Evolutionary conservation across 2,329 filamentous ascomycete species (phyloP), one percentile per base, ranked within the genome.

Genomic region (Penicillium fuscoglaucum): DNA sequence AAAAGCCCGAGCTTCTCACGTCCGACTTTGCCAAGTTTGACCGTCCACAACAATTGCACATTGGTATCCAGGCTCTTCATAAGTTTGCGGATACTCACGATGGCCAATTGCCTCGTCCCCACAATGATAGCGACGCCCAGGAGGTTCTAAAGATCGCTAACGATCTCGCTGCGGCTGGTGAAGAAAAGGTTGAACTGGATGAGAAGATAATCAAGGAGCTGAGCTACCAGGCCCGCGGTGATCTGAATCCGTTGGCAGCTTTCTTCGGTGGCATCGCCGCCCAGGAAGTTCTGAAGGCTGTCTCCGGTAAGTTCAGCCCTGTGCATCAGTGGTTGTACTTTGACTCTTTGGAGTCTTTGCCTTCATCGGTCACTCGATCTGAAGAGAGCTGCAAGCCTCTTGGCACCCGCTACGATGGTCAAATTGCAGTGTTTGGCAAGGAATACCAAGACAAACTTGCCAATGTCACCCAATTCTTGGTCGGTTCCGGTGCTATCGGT

Each of bases 1-100:
- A 91, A 76, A 90, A 91, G 58, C 95, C 95, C 2, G 93, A 97
- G 69, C 87, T 96, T 63, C 79, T 98, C 70, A 86, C 96, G 60
- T 96, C 95, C 24, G 95, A 99, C 74, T 99, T 93, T 72, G 95
- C 95, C 77, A 99, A 99, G 77, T 98, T 97, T 66, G 95, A 98
- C 75, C 89, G 95, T 46, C 95, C 95, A 1, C 87, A 89, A 65
- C 92, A 98, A 75, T 84, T 99, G 26, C 95, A 99, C 73, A 80
- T 96, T 61, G 95, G 92, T 60, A 89, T 98, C 70, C 93, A 98
- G 78, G 93, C 95, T 10, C 83, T 99, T 8, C 92, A 97, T 73
- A 87, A 88, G 37, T 99, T 96, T 75, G 86, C 85, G 13, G 87
- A 92, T 67, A 79, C 82, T 37, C 87, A 96, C 69, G 77, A 79